Percentiles rank a stretch among this genome's conserved stretches.
Conservation (phyloP, 352 stramenopile genomes). For the Phytophthora cryptogea region DNA sequence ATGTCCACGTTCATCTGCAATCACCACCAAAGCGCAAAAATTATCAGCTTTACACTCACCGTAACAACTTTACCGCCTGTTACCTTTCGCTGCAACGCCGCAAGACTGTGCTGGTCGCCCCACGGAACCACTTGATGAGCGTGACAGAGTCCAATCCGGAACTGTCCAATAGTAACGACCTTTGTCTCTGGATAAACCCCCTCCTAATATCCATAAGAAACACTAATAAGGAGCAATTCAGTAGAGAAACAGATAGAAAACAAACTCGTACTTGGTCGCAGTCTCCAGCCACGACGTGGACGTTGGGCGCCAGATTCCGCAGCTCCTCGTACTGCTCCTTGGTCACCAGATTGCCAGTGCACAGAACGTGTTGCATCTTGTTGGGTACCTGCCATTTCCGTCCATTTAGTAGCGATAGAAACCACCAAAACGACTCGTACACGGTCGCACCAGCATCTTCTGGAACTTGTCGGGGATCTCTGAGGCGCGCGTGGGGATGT, state of each 20-base stretch:
- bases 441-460: conserved; percentile 78
- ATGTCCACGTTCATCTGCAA: conserved; percentile 97
- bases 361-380: conserved; percentile 99
- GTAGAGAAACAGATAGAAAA: too few species aligned
- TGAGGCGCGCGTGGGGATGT: conserved; percentile 94
- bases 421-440: not conserved
- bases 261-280: conserved; percentile 83
- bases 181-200: conserved; percentile 93
- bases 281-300: conserved; percentile 96
- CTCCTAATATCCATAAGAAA: conserved; percentile 36
- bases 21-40: not conserved
- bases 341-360: conserved; percentile 96
- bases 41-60: not conserved
- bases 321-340: conserved; percentile 97
- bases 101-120: conserved; percentile 88
- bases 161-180: conserved; percentile 96
- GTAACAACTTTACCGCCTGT: not conserved
- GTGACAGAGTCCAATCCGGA: conserved; percentile 97
- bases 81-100: conserved; percentile 89
- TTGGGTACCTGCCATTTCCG: conserved; percentile 90
- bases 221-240: not conserved
- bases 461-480: conserved; percentile 98
- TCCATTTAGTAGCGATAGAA: conserved; percentile 1
- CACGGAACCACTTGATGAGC: conserved; percentile 96
- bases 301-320: conserved; percentile 94